Evolutionary conservation across 345 rosid species (phyloP).

Genomic region (Corchorus capsularis): DNA sequence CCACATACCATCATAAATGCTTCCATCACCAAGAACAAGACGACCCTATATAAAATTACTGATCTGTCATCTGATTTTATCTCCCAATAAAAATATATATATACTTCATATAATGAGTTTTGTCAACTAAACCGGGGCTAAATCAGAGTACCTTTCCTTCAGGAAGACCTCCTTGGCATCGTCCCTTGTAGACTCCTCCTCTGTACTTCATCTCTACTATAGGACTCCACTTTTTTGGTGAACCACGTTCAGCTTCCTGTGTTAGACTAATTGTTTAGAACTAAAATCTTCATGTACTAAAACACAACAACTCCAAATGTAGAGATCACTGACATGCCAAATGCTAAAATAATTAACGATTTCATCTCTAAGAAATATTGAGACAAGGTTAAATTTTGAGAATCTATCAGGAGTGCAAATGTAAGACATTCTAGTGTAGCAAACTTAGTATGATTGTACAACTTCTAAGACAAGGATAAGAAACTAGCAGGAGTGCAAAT

Average conservation of each 20-base stretch:
- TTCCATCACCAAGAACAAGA: constrained; percentile 74
- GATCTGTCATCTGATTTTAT: constrained; percentile 9
- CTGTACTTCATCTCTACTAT: constrained; percentile 82
- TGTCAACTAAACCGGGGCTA: constrained; percentile 11
- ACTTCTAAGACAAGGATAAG: background rate
- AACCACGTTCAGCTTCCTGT: constrained; percentile 90
- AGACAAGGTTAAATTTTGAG: background rate
- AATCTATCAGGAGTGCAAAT: too few relatives aligned
- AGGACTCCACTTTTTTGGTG: constrained; percentile 87
- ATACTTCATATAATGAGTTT: constrained; percentile 22
- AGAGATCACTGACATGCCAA: constrained; percentile 8
- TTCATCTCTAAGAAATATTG: background rate
- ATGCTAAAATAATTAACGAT: constrained; percentile 4
- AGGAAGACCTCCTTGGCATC: constrained; percentile 98
- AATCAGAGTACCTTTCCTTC: constrained; percentile 80
- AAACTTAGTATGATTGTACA: background rate
- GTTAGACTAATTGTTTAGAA: constrained; percentile 3
- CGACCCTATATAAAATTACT: constrained; percentile 59
- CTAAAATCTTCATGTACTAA: background rate
- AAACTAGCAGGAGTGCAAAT: background rate
- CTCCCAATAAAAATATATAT: constrained; percentile 17
- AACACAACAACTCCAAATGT: background rate
- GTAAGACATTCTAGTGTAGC: background rate
- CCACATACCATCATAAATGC: constrained; percentile 95
- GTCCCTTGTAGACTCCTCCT: constrained; percentile 80